A percentile compares a stretch with the other conserved stretches of the same genome.
Conservation (phyloP, 495 filamentous ascomycete genomes). For the Penicillium paradoxum region DNA sequence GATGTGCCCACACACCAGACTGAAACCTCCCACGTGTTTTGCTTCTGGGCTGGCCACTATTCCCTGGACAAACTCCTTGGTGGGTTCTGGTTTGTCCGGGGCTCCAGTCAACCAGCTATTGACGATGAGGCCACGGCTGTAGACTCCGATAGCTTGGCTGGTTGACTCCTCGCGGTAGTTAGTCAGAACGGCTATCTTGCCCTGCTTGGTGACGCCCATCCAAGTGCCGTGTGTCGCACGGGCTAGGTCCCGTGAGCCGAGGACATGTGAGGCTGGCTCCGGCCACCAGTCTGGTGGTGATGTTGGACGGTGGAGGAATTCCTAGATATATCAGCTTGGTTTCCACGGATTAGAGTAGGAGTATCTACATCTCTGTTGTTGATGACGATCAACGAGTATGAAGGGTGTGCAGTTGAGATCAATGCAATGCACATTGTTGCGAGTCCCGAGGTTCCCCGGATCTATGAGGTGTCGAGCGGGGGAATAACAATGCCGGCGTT, state of each 20-base stretch:
- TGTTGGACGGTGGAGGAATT: constrained; percentile 88
- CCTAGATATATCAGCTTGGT: constrained; percentile 38
- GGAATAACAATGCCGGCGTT: neutral
- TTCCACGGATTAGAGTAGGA: neutral
- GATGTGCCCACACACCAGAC: constrained; percentile 78
- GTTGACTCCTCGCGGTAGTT: constrained; percentile 74
- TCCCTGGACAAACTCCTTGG: constrained; percentile 60
- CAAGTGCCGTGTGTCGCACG: constrained; percentile 75
- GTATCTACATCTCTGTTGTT: constrained; percentile 81
- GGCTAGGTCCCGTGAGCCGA: constrained; percentile 65
- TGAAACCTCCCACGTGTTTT: constrained; percentile 82
- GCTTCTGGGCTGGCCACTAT: constrained; percentile 50
- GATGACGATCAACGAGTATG: constrained; percentile 82
- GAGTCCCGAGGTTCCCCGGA: constrained; percentile 5
- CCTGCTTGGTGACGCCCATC: constrained; percentile 82
- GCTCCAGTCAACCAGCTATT: constrained; percentile 70
- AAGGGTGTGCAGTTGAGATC: constrained; percentile 82
- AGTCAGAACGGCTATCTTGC: constrained; percentile 84
- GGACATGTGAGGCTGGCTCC: constrained; percentile 52
- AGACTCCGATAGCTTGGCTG: constrained; percentile 50
- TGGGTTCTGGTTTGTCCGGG: constrained; percentile 29
- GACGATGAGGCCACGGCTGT: constrained; percentile 78
- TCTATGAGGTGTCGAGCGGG: neutral
- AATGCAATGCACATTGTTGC: constrained; percentile 84
- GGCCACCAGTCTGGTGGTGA: constrained; percentile 80